Conservation (phyloP, 2,329 filamentous ascomycete species). For the Aspergillus melleus region DNA sequence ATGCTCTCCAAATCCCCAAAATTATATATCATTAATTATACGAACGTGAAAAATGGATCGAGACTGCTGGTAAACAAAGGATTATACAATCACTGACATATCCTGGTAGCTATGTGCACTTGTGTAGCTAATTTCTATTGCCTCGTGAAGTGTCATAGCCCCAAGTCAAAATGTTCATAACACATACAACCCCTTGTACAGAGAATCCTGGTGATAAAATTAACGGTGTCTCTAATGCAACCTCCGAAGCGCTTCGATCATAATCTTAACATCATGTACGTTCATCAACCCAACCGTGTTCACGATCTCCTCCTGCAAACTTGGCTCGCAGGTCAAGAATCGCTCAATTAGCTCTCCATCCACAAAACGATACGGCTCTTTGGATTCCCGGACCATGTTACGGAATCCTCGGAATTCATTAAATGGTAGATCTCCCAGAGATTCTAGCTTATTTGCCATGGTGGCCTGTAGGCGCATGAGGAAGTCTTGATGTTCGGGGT, state of each 20-base stretch:
- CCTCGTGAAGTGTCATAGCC: background rate
- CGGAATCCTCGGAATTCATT: constrained; percentile 78
- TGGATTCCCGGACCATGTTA: constrained; percentile 67
- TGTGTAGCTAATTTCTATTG: background rate
- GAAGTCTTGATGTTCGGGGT: constrained; percentile 70
- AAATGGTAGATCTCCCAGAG: constrained; percentile 74
- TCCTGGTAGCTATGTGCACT: background rate
- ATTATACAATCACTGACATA: background rate
- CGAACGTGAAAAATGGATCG: background rate
- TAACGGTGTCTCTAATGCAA: constrained; percentile 41
- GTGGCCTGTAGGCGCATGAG: constrained; percentile 77
- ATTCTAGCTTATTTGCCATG: constrained; percentile 66
- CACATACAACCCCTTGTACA: background rate
- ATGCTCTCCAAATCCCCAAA: background rate
- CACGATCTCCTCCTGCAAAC: constrained; percentile 55
- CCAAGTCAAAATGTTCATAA: background rate
- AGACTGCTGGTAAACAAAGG: background rate
- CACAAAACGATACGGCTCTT: constrained; percentile 81
- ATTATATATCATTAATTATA: background rate
- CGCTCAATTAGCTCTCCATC: constrained; percentile 88
- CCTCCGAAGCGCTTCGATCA: constrained; percentile 57
- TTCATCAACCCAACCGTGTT: constrained; percentile 53
- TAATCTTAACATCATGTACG: constrained; percentile 61
- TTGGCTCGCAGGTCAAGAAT: constrained; percentile 71
- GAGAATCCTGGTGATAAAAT: background rate